Conservation (phyloP, 345 rosid species). For the Eucalyptus virginea region DNA sequence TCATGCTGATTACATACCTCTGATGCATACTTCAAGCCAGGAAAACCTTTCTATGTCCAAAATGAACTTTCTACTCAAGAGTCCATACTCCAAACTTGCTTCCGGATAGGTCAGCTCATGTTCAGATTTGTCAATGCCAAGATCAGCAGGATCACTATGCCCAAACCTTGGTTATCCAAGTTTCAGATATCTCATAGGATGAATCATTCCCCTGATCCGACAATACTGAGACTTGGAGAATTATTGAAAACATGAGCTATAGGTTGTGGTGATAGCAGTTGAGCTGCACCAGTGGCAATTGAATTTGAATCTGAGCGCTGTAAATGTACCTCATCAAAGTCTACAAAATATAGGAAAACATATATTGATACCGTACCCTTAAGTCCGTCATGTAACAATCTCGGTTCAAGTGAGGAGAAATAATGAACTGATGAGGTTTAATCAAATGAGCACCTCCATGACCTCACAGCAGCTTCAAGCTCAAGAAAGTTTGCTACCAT, state of each 20-base stretch:
- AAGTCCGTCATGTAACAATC: neutral
- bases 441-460: too few species aligned
- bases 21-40: too few species aligned
- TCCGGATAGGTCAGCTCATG: neutral
- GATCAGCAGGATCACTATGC: too few species aligned
- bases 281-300: slow-evolving; percentile 9
- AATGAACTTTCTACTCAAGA: too few species aligned
- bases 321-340: slow-evolving; percentile 36
- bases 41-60: slow-evolving; percentile 9
- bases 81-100: neutral
- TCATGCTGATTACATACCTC: too few species aligned
- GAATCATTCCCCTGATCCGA: slow-evolving; percentile 40
- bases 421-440: too few species aligned
- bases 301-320: slow-evolving; percentile 18
- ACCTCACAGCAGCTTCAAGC: too few species aligned
- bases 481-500: too few species aligned
- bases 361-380: neutral
- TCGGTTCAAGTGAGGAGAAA: neutral
- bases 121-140: too few species aligned
- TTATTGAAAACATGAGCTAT: slow-evolving; percentile 24
- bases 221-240: slow-evolving; percentile 26
- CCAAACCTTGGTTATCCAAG: too few species aligned
- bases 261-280: slow-evolving; percentile 13
- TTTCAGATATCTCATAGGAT: neutral
- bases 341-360: slow-evolving; percentile 18